Conservation (phyloP, 2,329 filamentous ascomycete genomes). For the Aureobasidium pullulans region DNA sequence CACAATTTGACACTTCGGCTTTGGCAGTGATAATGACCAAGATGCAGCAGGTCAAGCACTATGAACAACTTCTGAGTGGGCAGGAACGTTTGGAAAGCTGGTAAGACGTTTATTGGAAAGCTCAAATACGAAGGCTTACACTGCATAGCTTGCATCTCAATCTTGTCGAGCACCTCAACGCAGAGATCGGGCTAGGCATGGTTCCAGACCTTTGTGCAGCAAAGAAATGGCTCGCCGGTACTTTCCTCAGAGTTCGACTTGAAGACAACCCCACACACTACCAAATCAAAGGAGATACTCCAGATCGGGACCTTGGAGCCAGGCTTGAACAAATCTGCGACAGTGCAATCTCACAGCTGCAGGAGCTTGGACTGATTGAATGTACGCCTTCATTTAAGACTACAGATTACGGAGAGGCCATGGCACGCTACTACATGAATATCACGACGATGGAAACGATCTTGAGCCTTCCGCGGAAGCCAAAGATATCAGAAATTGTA, state of each 20-base stretch:
- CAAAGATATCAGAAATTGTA: conserved; percentile 62
- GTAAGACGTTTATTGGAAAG: conserved; percentile 19
- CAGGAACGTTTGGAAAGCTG: conserved; percentile 69
- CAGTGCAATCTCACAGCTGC: conserved; percentile 58
- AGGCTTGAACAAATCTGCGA: conserved; percentile 64
- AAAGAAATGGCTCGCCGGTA: conserved; percentile 66
- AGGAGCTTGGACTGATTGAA: conserved; percentile 52
- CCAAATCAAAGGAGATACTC: conserved; percentile 49
- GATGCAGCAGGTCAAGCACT: conserved; percentile 54
- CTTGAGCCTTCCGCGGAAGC: conserved; percentile 52
- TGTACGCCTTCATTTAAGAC: conserved; percentile 45
- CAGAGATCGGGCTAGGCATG: conserved; percentile 70
- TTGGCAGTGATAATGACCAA: conserved; percentile 74
- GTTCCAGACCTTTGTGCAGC: conserved; percentile 59
- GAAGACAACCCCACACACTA: conserved; percentile 65
- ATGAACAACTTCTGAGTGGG: conserved; percentile 67
- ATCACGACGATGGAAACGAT: conserved; percentile 73
- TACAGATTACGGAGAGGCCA: conserved; percentile 68
- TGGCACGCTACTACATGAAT: conserved; percentile 75
- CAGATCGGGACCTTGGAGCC: conserved; percentile 49
- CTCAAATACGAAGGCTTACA: not conserved
- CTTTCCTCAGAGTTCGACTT: conserved; percentile 70
- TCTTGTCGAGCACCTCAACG: conserved; percentile 76
- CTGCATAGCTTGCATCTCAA: conserved; percentile 60
- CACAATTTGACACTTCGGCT: conserved; percentile 72